phyloP scores from a whole-genome alignment of 2,329 filamentous ascomycete species.

The Ascochyta clinopodiicola region DNA sequence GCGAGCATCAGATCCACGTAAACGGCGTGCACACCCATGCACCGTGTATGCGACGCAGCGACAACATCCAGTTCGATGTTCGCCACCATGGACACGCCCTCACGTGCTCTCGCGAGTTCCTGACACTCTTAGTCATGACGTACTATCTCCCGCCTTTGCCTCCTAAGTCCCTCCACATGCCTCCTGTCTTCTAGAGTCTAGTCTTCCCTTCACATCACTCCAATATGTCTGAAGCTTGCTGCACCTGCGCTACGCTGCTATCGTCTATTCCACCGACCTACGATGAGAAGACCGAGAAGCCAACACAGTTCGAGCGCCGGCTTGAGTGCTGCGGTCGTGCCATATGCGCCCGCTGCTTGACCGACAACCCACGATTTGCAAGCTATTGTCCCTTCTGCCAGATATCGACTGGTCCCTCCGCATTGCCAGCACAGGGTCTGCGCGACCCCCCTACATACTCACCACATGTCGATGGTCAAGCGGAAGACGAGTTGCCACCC shows the following conservation, averaged over 20 bases:
- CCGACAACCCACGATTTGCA: slow-evolving; percentile 72
- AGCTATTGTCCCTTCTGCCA: slow-evolving; percentile 78
- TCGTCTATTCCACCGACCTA: slow-evolving; percentile 60
- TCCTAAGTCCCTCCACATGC: slow-evolving; percentile 8
- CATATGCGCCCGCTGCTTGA: slow-evolving; percentile 75
- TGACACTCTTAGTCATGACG: slow-evolving; percentile 43
- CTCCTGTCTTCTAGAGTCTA: slow-evolving; percentile 2
- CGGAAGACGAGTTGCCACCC: slow-evolving; percentile 52
- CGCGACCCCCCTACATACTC: slow-evolving; percentile 72
- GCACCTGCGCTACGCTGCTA: slow-evolving; percentile 72
- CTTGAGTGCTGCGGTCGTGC: slow-evolving; percentile 73
- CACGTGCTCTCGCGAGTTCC: slow-evolving; percentile 33
- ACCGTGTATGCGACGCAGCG: not conserved
- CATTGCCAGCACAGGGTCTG: slow-evolving; percentile 67
- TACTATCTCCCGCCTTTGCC: slow-evolving; percentile 31
- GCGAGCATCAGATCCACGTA: not conserved
- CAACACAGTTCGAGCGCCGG: slow-evolving; percentile 64
- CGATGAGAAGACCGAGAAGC: slow-evolving; percentile 66
- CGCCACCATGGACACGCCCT: slow-evolving; percentile 11
- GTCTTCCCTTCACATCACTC: slow-evolving; percentile 2
- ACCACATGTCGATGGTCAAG: slow-evolving; percentile 45
- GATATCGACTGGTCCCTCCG: slow-evolving; percentile 66
- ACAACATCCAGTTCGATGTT: not conserved
- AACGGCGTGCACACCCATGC: not conserved
- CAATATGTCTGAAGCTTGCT: slow-evolving; percentile 61